phyloP scores from a whole-genome alignment of 2,329 filamentous ascomycete genomes.

The Fusarium avenaceum region DNA sequence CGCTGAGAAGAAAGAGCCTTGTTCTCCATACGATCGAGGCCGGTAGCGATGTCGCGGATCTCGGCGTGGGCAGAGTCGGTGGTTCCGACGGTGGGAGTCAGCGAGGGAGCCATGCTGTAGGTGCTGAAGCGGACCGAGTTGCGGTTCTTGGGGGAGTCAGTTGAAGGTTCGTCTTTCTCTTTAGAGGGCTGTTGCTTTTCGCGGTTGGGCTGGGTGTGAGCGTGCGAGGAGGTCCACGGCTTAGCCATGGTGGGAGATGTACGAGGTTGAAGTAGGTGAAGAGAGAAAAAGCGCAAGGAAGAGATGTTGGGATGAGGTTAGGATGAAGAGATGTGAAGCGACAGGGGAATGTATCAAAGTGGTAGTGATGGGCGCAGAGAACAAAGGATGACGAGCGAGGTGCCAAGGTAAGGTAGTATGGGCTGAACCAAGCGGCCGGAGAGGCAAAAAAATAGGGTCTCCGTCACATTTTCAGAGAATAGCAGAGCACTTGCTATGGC shows the following conservation, averaged over 20 bases:
- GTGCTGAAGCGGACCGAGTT: slow-evolving; percentile 71
- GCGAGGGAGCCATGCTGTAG: slow-evolving; percentile 70
- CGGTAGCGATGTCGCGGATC: slow-evolving; percentile 79
- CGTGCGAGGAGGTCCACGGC: slow-evolving; percentile 36
- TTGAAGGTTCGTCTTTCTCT: slow-evolving; percentile 31
- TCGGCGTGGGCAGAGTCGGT: slow-evolving; percentile 69
- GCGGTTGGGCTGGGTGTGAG: slow-evolving; percentile 36
- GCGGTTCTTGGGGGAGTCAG: slow-evolving; percentile 59
- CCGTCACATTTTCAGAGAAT: slow-evolving; percentile 24
- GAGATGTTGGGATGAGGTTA: neutral
- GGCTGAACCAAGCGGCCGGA: slow-evolving; percentile 38
- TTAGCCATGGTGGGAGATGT: slow-evolving; percentile 39
- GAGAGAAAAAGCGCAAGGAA: slow-evolving; percentile 9
- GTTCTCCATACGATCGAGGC: slow-evolving; percentile 90
- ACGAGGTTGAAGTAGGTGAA: slow-evolving; percentile 19
- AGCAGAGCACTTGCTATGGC: slow-evolving; percentile 14
- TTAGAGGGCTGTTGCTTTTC: slow-evolving; percentile 14
- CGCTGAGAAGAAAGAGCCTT: slow-evolving; percentile 86
- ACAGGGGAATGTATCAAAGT: slow-evolving; percentile 37
- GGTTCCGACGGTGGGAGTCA: slow-evolving; percentile 70
- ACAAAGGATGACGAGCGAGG: slow-evolving; percentile 31
- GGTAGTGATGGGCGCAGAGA: slow-evolving; percentile 31
- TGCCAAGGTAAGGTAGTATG: slow-evolving; percentile 19
- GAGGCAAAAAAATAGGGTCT: slow-evolving; percentile 14
- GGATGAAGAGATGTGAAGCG: slow-evolving; percentile 8